A percentile compares a stretch with the other conserved stretches of the same genome.
phyloP scores from a whole-genome alignment of 495 filamentous ascomycete genomes.

The Aspergillus kassunensis region DNA sequence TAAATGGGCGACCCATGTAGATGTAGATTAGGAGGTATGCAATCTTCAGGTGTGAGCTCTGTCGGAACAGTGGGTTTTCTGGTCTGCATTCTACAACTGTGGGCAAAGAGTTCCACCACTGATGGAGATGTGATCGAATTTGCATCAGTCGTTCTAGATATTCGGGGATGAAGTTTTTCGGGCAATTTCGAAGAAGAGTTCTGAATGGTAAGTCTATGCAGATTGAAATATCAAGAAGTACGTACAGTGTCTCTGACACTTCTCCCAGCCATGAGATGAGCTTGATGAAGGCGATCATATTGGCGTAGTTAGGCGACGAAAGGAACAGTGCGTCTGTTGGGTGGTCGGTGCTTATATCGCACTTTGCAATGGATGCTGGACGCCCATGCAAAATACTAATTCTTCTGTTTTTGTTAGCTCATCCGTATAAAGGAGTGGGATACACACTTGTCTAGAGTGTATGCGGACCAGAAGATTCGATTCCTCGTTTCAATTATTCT shows the following conservation, averaged over 20 bases:
- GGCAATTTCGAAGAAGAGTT: background rate
- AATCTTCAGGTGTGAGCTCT: background rate
- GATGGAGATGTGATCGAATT: background rate
- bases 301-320: slow-evolving; percentile 3
- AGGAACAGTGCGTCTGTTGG: slow-evolving; percentile 15
- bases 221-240: too few relatives aligned
- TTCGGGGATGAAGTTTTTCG: background rate
- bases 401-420: slow-evolving; percentile 1
- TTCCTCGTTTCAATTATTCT: slow-evolving; percentile 32
- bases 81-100: background rate
- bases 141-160: background rate
- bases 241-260: background rate
- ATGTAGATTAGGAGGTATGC: background rate
- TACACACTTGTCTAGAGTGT: slow-evolving; percentile 31
- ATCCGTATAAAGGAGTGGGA: background rate
- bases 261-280: slow-evolving; percentile 9
- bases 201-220: background rate
- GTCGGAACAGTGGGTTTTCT: background rate
- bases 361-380: slow-evolving; percentile 28
- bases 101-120: background rate
- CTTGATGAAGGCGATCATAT: slow-evolving; percentile 19
- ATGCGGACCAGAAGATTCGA: slow-evolving; percentile 39
- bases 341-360: slow-evolving; percentile 30
- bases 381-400: slow-evolving; percentile 35
- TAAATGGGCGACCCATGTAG: background rate